These are phyloP conservation scores for Pythium aphanidermatum DNA, from an alignment of 352 stramenopile genomes.

Conservation along the genomic window DNA sequence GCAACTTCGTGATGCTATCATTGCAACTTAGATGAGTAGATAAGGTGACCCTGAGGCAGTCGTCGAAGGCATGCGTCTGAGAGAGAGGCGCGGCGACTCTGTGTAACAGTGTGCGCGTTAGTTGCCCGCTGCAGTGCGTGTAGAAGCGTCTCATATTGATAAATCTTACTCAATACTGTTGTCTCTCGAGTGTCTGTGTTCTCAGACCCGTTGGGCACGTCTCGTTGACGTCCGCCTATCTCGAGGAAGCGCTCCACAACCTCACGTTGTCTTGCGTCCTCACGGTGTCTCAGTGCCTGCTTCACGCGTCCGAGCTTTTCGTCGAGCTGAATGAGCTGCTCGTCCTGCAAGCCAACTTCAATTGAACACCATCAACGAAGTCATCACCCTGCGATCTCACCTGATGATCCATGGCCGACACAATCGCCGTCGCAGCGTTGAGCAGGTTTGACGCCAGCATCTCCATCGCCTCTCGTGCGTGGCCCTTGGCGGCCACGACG, in stretches of 20 bases:
- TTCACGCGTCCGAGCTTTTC: slow-evolving; percentile 8
- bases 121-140: no score
- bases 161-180: no score
- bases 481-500: slow-evolving; percentile 35
- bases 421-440: slow-evolving; percentile 33
- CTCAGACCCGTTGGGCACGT: no score
- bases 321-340: slow-evolving; percentile 2
- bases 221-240: background rate
- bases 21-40: slow-evolving; percentile 1
- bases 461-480: slow-evolving; percentile 46
- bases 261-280: slow-evolving; percentile 2
- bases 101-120: no score
- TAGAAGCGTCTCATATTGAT: no score
- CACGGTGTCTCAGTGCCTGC: background rate
- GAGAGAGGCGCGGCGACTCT: no score
- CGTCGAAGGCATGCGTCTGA: background rate
- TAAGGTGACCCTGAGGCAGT: background rate
- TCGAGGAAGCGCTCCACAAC: slow-evolving; percentile 8
- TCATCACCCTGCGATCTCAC: slow-evolving; percentile 9
- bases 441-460: slow-evolving; percentile 55
- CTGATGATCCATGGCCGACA: slow-evolving; percentile 34
- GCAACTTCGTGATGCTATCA: no score
- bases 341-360: no score
- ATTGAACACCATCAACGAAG: background rate
- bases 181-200: background rate